Percentiles rank a stretch among this genome's conserved stretches.
phyloP scores from a whole-genome alignment of 176 grass and related monocot species.

The Ensete glaucum region DNA sequence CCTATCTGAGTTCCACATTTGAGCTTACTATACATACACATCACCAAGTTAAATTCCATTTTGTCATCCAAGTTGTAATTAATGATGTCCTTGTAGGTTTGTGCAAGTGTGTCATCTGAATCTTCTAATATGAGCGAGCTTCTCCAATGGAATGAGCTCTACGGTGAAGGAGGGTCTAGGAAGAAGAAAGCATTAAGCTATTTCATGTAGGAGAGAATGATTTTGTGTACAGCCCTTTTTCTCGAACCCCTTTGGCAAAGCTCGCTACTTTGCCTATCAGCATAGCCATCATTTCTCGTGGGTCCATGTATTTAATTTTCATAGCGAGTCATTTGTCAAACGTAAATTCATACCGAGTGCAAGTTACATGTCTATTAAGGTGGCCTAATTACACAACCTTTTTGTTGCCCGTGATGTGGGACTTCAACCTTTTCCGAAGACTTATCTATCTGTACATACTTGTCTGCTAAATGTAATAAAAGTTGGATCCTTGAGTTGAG shows the following conservation, averaged over 20 bases:
- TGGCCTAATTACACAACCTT: background rate
- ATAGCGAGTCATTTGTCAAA: conserved; percentile 31
- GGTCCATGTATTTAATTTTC: conserved; percentile 43
- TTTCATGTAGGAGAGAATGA: conserved; percentile 64
- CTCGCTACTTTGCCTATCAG: conserved; percentile 27
- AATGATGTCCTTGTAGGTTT: conserved; percentile 44
- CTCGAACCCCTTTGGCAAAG: conserved; percentile 19
- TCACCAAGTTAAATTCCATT: background rate
- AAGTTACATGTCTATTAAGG: background rate
- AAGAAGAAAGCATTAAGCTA: conserved; percentile 95
- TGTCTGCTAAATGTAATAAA: conserved; percentile 1
- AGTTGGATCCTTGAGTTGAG: background rate
- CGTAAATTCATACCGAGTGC: conserved; percentile 19
- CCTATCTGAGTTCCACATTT: too few relatives aligned
- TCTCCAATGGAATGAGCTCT: conserved; percentile 93
- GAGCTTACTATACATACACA: too few relatives aligned
- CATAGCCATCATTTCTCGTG: conserved; percentile 14
- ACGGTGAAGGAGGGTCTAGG: conserved; percentile 93
- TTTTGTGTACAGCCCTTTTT: conserved; percentile 39
- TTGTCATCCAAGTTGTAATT: background rate
- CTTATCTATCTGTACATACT: background rate
- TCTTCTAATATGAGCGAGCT: conserved; percentile 91
- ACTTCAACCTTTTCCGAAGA: background rate
- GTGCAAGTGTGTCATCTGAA: conserved; percentile 92
- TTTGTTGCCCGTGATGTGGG: background rate